These are phyloP conservation scores for Aspergillus pseudonomiae DNA, from an alignment of 2,329 filamentous ascomycete species.

Conservation along the genomic window DNA sequence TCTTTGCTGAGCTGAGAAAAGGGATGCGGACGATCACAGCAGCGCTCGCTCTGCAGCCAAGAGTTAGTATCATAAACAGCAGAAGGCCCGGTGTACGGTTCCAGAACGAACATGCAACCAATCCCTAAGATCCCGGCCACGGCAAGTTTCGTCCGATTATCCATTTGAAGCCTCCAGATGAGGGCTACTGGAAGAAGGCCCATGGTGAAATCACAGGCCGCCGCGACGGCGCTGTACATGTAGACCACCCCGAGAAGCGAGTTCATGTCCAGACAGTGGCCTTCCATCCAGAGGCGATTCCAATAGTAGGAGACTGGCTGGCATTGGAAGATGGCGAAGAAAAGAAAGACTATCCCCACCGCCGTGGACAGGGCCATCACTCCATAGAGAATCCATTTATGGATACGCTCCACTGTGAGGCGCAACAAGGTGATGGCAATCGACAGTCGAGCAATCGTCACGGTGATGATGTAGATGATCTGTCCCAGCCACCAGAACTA, in stretches of 20 bases:
- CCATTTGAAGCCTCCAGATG: slow-evolving; percentile 59
- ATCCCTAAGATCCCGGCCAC: slow-evolving; percentile 56
- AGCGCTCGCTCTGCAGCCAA: slow-evolving; percentile 20
- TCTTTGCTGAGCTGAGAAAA: slow-evolving; percentile 18
- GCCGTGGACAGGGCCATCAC: slow-evolving; percentile 47
- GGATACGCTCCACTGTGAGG: slow-evolving; percentile 49
- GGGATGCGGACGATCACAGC: slow-evolving; percentile 28
- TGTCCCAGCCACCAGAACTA: slow-evolving; percentile 56
- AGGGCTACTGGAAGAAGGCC: slow-evolving; percentile 56
- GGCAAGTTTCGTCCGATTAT: slow-evolving; percentile 53
- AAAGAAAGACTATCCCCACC: slow-evolving; percentile 52
- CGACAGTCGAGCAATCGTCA: slow-evolving; percentile 51
- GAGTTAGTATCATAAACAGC: not conserved
- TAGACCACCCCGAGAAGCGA: slow-evolving; percentile 57
- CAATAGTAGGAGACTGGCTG: slow-evolving; percentile 54
- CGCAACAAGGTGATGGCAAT: slow-evolving; percentile 57
- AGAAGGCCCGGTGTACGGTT: not conserved
- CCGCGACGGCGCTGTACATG: slow-evolving; percentile 50
- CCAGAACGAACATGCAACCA: slow-evolving; percentile 49
- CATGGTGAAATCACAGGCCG: slow-evolving; percentile 54
- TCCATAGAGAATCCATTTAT: slow-evolving; percentile 50
- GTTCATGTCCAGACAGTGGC: slow-evolving; percentile 46
- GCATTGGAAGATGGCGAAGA: slow-evolving; percentile 56
- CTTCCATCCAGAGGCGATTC: slow-evolving; percentile 36
- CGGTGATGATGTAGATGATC: slow-evolving; percentile 53